Percentiles rank a stretch among this genome's conserved stretches.
These are phyloP conservation scores for Dendrobium catenatum DNA, from an alignment of 106 monocot species.

Conservation along the genomic window DNA sequence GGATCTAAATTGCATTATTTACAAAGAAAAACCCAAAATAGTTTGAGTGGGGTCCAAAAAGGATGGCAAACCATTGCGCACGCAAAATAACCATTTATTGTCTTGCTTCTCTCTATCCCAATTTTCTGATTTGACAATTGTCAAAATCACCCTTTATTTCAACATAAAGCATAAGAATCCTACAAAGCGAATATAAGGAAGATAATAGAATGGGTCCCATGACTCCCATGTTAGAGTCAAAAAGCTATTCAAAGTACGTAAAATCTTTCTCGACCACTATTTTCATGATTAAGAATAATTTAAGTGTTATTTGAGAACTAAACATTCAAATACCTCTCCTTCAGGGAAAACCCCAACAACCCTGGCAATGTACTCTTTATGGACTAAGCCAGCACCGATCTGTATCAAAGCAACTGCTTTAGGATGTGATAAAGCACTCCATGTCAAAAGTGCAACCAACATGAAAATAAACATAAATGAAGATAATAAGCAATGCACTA, in stretches of 20 bases:
- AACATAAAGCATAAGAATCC: neutral
- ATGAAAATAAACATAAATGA: conserved; percentile 7
- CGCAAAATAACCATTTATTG: too few species aligned
- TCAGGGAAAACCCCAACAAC: conserved; percentile 88
- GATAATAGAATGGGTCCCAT: neutral
- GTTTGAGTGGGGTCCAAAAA: too few species aligned
- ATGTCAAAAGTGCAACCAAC: conserved; percentile 2
- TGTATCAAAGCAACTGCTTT: conserved; percentile 19
- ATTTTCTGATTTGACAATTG: neutral
- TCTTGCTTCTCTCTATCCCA: too few species aligned
- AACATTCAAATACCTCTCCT: conserved; percentile 56
- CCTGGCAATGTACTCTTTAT: conserved; percentile 89
- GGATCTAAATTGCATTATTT: too few species aligned
- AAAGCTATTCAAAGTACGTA: neutral
- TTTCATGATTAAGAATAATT: too few species aligned
- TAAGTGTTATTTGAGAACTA: neutral
- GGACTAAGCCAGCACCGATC: conserved; percentile 69
- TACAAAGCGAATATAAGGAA: neutral
- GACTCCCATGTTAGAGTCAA: neutral
- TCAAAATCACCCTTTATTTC: neutral
- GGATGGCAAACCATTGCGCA: too few species aligned
- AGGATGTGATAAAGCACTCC: conserved; percentile 1
- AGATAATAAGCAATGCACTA: neutral
- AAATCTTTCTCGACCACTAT: neutral
- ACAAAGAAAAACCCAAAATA: too few species aligned